Evolutionary conservation across 257 asterid species (phyloP).

Genomic region (Craterostigma plantagineum): DNA sequence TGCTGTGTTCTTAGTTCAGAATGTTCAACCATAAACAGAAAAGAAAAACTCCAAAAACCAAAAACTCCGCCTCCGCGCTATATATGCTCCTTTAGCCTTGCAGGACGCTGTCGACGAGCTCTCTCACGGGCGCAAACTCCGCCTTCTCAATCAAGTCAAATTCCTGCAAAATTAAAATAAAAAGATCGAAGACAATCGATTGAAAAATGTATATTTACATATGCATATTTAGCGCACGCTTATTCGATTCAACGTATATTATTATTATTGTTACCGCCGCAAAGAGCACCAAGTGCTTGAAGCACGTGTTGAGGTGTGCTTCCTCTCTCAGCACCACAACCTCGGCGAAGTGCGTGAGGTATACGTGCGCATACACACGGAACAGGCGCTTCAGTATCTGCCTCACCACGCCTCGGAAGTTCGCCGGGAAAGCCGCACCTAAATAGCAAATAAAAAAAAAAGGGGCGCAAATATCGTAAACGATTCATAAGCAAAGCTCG

Average conservation of each 20-base stretch:
- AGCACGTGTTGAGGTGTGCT: slow-evolving; percentile 5
- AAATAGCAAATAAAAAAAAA: no score
- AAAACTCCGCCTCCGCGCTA: no score
- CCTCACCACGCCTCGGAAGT: slow-evolving; percentile 3
- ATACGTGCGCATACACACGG: slow-evolving; percentile 1
- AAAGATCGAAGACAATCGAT: no score
- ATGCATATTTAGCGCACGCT: no score
- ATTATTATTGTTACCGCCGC: neutral
- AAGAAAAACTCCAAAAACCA: no score
- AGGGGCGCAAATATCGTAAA: no score
- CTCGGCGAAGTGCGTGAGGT: slow-evolving; percentile 2
- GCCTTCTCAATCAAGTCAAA: slow-evolving; percentile 3
- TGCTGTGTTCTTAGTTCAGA: no score
- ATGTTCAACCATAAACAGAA: no score
- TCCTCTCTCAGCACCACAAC: slow-evolving; percentile 1
- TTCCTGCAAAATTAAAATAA: slow-evolving; percentile 5
- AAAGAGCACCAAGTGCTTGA: slow-evolving; percentile 2
- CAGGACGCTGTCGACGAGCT: neutral
- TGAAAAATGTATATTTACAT: no score
- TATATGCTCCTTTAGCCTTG: neutral
- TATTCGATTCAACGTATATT: no score
- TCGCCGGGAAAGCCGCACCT: slow-evolving; percentile 1
- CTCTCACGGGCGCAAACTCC: slow-evolving; percentile 3
- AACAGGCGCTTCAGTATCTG: neutral
- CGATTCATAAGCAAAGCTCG: no score